A percentile compares a stretch with the other conserved stretches of the same genome.
Conservation (phyloP, 2,329 filamentous ascomycete genomes). For the Xylariales sp. region DNA sequence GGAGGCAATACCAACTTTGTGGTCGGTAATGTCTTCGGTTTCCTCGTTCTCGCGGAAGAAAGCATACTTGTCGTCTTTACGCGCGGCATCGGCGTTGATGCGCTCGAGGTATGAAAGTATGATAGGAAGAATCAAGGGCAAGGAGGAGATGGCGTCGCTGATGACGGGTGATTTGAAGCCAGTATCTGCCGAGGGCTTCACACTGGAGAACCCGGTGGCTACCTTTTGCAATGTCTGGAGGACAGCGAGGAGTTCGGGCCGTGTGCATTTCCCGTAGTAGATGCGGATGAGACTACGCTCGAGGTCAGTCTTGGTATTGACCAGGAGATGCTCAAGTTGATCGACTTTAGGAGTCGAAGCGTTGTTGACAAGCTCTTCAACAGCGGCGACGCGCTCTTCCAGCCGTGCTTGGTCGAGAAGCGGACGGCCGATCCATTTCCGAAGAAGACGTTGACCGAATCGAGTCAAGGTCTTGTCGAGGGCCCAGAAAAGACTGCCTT, state of each 20-base stretch:
- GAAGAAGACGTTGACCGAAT: constrained; percentile 79
- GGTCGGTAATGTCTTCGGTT: constrained; percentile 80
- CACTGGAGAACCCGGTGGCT: constrained; percentile 66
- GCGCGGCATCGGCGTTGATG: constrained; percentile 80
- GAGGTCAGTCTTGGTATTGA: constrained; percentile 71
- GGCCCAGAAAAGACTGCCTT: constrained; percentile 92
- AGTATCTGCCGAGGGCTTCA: constrained; percentile 60
- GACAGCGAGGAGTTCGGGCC: constrained; percentile 79
- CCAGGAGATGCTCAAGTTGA: constrained; percentile 67
- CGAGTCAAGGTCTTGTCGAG: constrained; percentile 87
- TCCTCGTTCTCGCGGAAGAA: constrained; percentile 89
- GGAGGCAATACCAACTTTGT: constrained; percentile 85
- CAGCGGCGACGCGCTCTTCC: constrained; percentile 74
- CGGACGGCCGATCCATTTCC: constrained; percentile 93
- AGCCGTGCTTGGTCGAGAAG: constrained; percentile 71
- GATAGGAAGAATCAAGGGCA: constrained; percentile 71
- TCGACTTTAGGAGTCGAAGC: constrained; percentile 65
- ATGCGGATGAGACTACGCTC: constrained; percentile 92
- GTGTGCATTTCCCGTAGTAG: constrained; percentile 93
- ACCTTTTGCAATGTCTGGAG: constrained; percentile 83
- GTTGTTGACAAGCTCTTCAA: constrained; percentile 76
- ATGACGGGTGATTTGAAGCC: constrained; percentile 71
- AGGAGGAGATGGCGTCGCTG: constrained; percentile 63
- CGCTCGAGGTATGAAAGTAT: constrained; percentile 74
- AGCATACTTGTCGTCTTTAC: constrained; percentile 83